phyloP scores from a whole-genome alignment of 1,139 yeast species.

The Yamadazyma spencermartinsiae region DNA sequence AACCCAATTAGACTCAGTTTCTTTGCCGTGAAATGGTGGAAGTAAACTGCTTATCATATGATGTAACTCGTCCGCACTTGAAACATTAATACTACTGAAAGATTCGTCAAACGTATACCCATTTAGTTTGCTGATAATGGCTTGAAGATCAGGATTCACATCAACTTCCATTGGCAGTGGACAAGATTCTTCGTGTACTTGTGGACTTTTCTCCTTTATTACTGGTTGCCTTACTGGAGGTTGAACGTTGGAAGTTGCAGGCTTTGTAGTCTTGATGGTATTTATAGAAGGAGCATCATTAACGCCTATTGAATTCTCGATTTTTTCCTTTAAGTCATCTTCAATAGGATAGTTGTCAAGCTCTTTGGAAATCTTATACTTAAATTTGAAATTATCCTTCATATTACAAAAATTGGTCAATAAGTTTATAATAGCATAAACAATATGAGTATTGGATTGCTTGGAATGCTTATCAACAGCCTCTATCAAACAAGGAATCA shows the following conservation, averaged over 20 bases:
- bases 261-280: not conserved
- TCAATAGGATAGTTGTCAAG: slow-evolving; percentile 42
- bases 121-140: slow-evolving; percentile 18
- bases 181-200: too few relatives aligned
- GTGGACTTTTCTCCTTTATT: too few relatives aligned
- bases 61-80: slow-evolving; percentile 19
- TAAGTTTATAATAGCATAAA: slow-evolving; percentile 20
- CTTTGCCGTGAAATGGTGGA: slow-evolving; percentile 66
- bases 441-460: slow-evolving; percentile 11
- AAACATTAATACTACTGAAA: slow-evolving; percentile 20
- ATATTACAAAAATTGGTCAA: slow-evolving; percentile 29
- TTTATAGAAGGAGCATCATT: not conserved
- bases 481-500: slow-evolving; percentile 26
- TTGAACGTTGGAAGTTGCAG: not conserved
- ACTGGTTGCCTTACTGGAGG: too few relatives aligned
- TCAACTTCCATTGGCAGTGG: slow-evolving; percentile 2
- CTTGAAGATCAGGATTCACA: slow-evolving; percentile 15
- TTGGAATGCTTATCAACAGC: slow-evolving; percentile 6
- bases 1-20: slow-evolving; percentile 88
- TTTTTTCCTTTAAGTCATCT: slow-evolving; percentile 22
- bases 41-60: slow-evolving; percentile 19
- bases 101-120: slow-evolving; percentile 29
- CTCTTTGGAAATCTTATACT: slow-evolving; percentile 51
- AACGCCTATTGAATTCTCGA: slow-evolving; percentile 32
- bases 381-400: slow-evolving; percentile 28